Percentiles rank a stretch among this genome's conserved stretches.
Evolutionary conservation across 139 green algal species (phyloP).

Genomic region (Chlorella sp.): DNA sequence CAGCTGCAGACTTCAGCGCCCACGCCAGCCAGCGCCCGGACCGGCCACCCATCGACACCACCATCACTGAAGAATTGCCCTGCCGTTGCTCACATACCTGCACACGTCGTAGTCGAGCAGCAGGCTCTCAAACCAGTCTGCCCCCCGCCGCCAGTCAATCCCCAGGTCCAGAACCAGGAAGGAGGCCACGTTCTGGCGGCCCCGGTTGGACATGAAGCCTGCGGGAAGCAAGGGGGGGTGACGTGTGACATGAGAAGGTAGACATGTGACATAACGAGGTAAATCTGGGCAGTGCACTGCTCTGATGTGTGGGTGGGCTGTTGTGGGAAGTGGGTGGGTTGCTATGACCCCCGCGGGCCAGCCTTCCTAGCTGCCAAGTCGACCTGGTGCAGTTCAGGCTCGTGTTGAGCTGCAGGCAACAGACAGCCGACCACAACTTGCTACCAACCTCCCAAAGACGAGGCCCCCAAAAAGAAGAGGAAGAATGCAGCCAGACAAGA

Average conservation of each 20-base stretch:
- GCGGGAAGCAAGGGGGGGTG: neutral
- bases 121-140: conserved; percentile 86
- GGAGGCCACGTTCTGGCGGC: conserved; percentile 93
- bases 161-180: conserved; percentile 90
- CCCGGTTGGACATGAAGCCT: conserved; percentile 97
- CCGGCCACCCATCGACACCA: no score
- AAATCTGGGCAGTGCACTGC: no score
- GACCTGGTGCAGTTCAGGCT: neutral
- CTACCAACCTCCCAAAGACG: no score
- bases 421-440: no score
- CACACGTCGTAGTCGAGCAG: conserved; percentile 94
- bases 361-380: neutral
- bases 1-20: no score
- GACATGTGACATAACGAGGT: no score
- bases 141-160: conserved; percentile 92
- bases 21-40: no score
- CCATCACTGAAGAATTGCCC: no score
- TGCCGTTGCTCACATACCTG: neutral
- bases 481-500: no score
- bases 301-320: neutral
- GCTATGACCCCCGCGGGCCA: neutral
- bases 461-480: no score
- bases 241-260: neutral
- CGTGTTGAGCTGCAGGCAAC: no score
- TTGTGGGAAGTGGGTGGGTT: neutral